Percentiles rank a stretch among this genome's conserved stretches.
Conservation (phyloP, 306 rosid species). For the Citrullus amarus region DNA sequence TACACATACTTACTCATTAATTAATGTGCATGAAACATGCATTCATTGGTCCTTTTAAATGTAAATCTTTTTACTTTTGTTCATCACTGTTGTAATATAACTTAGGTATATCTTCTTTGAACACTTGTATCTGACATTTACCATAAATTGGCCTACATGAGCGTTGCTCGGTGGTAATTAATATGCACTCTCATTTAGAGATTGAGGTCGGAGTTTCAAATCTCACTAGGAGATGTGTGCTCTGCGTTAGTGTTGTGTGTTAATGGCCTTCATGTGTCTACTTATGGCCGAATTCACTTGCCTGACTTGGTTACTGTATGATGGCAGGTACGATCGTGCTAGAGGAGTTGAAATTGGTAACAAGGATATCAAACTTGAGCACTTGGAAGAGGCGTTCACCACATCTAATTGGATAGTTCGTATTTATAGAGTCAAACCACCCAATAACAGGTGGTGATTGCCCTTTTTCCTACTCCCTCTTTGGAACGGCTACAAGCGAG, state of each 20-base stretch:
- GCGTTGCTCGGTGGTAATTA: background rate
- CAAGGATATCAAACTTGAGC: slow-evolving; percentile 84
- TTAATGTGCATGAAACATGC: background rate
- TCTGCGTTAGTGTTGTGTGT: background rate
- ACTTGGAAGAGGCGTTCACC: slow-evolving; percentile 96
- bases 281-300: background rate
- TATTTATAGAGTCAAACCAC: slow-evolving; percentile 97
- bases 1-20: background rate
- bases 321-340: slow-evolving; percentile 86
- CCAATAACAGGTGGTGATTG: slow-evolving; percentile 81
- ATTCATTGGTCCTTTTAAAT: background rate
- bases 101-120: background rate
- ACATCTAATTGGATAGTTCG: slow-evolving; percentile 99
- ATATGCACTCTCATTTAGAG: too few species aligned
- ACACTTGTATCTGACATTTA: background rate
- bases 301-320: slow-evolving; percentile 2
- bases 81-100: background rate
- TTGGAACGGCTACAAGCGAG: background rate
- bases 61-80: background rate
- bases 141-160: background rate
- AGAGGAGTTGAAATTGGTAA: slow-evolving; percentile 99
- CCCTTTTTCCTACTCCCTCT: background rate
- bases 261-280: background rate
- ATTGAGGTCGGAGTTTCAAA: background rate
- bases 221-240: background rate